Base-by-base conservation (phyloP, 2,329 filamentous ascomycete species). In the Talaromyces funiculosus region DNA sequence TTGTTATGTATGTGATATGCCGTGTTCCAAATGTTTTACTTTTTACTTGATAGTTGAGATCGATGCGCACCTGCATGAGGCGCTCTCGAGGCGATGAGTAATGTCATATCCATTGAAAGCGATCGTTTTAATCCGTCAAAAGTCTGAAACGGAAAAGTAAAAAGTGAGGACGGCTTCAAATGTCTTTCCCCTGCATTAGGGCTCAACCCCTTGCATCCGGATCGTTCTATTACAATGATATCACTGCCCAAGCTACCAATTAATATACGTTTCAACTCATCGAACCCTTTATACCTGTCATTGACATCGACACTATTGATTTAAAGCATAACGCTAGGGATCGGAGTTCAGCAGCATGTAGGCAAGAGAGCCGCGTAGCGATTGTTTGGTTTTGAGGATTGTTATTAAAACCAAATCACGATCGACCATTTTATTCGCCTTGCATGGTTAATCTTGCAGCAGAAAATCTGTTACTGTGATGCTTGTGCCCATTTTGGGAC, bases 151-250 rank as follows among this genome's bases (percentile, higher is more conserved):
- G 33, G 51, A 35, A 53, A 14, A 35, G 18, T 10, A 40, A 40
- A n/a, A 18, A 54, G 20, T 12, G 29, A 29, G 51, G 51, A 38
- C 3, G 35, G 22, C 51, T 24, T 24, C 10, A 29, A 14, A 40
- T 38, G 31, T 40, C 18, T 29, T 54, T 24, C 51, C 51, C 51
- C 51, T 54, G 51, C 51, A 54, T 54, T 38, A 54, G 35, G 20
- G 51, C 51, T 24, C 3, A 8, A 20, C 51, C 35, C 33, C 51
- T 54, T 54, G 40, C 51, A 24, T 37, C 20, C 20, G 20, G 14
- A 7, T 29, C 7, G 33, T 12, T 18, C 14, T 14, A 37, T 54
- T 20, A 51, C 35, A 51, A 51, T 51, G 47, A 35, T 51, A 51
- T 51, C 47, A 51, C 43, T 16, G 16, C 29, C 24, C 47, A 51